Percentiles rank a stretch among this genome's conserved stretches.
Evolutionary conservation across 2,329 filamentous ascomycete genomes (phyloP).

Genomic region (Dothideomycetidae sp.): DNA sequence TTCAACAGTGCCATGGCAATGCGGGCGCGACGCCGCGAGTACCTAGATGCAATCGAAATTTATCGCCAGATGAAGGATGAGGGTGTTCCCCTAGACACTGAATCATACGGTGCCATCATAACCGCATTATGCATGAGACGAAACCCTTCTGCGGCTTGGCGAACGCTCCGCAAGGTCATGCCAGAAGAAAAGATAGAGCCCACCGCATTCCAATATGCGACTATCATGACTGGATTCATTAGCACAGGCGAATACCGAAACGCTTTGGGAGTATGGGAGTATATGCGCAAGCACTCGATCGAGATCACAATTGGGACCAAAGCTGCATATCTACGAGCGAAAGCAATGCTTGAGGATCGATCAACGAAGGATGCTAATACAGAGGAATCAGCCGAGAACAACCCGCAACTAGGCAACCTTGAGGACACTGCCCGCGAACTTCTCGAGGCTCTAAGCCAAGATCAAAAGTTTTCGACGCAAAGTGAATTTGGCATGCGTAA

Average conservation of each 20-base stretch:
- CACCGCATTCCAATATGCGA: slow-evolving; percentile 38
- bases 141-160: slow-evolving; percentile 41
- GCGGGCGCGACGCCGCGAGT: slow-evolving; percentile 49
- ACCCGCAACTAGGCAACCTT: slow-evolving; percentile 24
- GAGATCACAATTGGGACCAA: slow-evolving; percentile 29
- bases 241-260: slow-evolving; percentile 29
- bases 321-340: slow-evolving; percentile 27
- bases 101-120: slow-evolving; percentile 50
- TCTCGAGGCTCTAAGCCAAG: slow-evolving; percentile 14
- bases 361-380: background rate
- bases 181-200: slow-evolving; percentile 30
- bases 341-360: slow-evolving; percentile 19
- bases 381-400: slow-evolving; percentile 17
- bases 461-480: slow-evolving; percentile 9
- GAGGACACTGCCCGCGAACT: slow-evolving; percentile 24
- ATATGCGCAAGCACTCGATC: slow-evolving; percentile 29
- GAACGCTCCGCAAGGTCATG: slow-evolving; percentile 39
- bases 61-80: slow-evolving; percentile 41
- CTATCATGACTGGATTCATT: slow-evolving; percentile 38
- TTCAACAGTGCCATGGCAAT: slow-evolving; percentile 69
- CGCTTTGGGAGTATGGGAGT: slow-evolving; percentile 35
- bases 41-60: slow-evolving; percentile 38
- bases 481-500: slow-evolving; percentile 5
- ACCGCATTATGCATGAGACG: slow-evolving; percentile 38
- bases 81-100: slow-evolving; percentile 37